Evolutionary conservation across 2,329 filamentous ascomycete genomes (phyloP), one percentile per base, ranked within the genome.

Genomic region (Colletotrichum falcatum): DNA sequence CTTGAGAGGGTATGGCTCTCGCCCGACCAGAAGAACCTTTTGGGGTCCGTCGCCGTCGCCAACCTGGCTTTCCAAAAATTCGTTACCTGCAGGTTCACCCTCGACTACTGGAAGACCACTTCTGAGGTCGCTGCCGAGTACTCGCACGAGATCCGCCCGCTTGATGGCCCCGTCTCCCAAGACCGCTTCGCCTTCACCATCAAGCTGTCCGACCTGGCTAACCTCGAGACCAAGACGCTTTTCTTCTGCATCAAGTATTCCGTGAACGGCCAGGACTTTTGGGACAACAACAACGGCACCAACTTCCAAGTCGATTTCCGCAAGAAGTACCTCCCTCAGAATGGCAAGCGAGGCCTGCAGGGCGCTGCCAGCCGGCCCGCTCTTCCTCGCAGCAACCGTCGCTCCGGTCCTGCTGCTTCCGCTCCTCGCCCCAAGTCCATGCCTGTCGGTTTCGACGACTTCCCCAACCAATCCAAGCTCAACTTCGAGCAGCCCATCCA

Each of bases 41-140:
- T 97, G 61, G 96, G 96, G 16, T 92, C 90, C 23, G 88, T 97
- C 62, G 92, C 90, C 9, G 95, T 97, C 28, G 90, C 92, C 78
- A 99, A 99, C 81, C 82, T 98, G 53, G 90, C 94, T 0, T 99
- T 97, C 82, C 89, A 95, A 64, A 99, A 99, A 82, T 81, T 86
- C 7, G 94, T 99, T 64, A 90, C 92, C n/a, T 95, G 94, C 79
- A 90, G 96, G 61, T 99, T 99, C 81, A 99, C 96, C 0, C 88
- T 98, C 56, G 96, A 99, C 80, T 96, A 97, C 83, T 99, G 96
- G 96, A 97, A 97, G 86, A 99, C 96, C 0, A 97, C 95, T 0
- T 99, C 96, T 0, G 96, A 99, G 79, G 92, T 98, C 1, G 87
- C 88, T 46, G 95, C 94, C n/a, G 94, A 98, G 76, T 99, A 89